These are phyloP conservation scores for Coemansia brasiliensis DNA, from an alignment of 192 early-diverging fungal genomes.

Conservation along the genomic window DNA sequence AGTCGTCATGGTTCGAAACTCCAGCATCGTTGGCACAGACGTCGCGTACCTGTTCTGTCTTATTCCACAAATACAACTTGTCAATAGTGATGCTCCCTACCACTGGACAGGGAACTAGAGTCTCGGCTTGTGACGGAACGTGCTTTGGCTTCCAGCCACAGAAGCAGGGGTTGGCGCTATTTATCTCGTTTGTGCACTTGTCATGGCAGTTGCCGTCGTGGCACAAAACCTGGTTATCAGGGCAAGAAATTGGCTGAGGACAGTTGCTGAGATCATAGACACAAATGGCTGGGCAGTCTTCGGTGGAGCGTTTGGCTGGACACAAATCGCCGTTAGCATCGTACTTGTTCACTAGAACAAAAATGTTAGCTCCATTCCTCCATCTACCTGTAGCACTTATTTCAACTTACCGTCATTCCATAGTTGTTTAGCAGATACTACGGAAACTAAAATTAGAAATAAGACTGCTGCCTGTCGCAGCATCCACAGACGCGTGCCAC, in stretches of 20 bases:
- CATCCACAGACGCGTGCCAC: background rate
- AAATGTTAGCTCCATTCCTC: background rate
- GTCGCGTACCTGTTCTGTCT: slow-evolving; percentile 14
- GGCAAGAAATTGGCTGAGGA: slow-evolving; percentile 21
- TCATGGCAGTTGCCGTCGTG: slow-evolving; percentile 33
- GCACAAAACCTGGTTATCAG: slow-evolving; percentile 25
- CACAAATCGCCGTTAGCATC: slow-evolving; percentile 17
- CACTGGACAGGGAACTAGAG: slow-evolving; percentile 23
- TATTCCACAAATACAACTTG: slow-evolving; percentile 31
- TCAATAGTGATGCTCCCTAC: slow-evolving; percentile 34
- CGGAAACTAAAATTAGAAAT: background rate
- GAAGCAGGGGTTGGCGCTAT: slow-evolving; percentile 35
- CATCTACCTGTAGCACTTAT: background rate
- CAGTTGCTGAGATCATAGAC: slow-evolving; percentile 32
- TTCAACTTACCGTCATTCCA: background rate
- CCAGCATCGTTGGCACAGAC: slow-evolving; percentile 32
- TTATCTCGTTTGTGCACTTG: slow-evolving; percentile 29
- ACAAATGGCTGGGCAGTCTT: slow-evolving; percentile 26
- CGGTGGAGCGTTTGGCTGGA: slow-evolving; percentile 4
- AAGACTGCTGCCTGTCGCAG: background rate
- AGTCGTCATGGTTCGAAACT: slow-evolving; percentile 11
- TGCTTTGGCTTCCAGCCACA: slow-evolving; percentile 34
- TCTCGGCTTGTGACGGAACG: slow-evolving; percentile 14
- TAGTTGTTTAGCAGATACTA: background rate
- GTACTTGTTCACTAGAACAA: slow-evolving; percentile 40